phyloP scores from a whole-genome alignment of 441 rosid genomes.

The Gossypium lobatum region DNA sequence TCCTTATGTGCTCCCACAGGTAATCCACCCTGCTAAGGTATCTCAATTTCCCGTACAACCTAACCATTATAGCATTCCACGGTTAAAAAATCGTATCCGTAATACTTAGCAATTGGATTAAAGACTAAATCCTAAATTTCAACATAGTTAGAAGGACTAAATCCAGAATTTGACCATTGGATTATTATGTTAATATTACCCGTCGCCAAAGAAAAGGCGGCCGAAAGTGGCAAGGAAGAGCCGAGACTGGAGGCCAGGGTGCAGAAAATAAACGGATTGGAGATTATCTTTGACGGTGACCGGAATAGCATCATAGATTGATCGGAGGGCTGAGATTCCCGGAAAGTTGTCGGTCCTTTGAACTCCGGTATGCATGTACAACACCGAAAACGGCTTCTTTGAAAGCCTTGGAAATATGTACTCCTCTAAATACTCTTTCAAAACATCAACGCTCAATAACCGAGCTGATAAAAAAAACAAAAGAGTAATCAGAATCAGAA shows the following conservation, averaged over 20 bases:
- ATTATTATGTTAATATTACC: constrained; percentile 27
- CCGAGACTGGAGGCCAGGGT: constrained; percentile 66
- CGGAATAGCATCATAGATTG: constrained; percentile 68
- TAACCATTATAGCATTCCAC: constrained; percentile 18
- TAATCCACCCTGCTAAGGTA: constrained; percentile 62
- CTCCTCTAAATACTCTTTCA: constrained; percentile 47
- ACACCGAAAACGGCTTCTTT: constrained; percentile 49
- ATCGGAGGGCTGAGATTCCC: constrained; percentile 61
- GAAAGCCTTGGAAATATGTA: constrained; percentile 54
- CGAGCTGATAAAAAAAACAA: constrained; percentile 36
- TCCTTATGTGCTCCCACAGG: constrained; percentile 79
- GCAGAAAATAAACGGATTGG: constrained; percentile 61
- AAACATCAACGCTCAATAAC: constrained; percentile 39
- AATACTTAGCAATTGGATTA: no score
- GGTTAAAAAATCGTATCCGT: no score
- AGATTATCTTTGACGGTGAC: constrained; percentile 49
- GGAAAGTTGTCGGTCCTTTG: constrained; percentile 64
- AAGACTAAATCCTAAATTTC: no score
- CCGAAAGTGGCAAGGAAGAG: constrained; percentile 85
- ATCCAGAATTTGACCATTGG: background rate
- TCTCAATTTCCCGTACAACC: constrained; percentile 69
- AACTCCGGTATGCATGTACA: constrained; percentile 71
- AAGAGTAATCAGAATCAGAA: background rate
- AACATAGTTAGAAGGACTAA: no score
- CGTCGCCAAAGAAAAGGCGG: constrained; percentile 63